These are phyloP conservation scores for Canariomyces notabilis DNA, from an alignment of 2,329 filamentous ascomycete genomes.

Conservation along the genomic window DNA sequence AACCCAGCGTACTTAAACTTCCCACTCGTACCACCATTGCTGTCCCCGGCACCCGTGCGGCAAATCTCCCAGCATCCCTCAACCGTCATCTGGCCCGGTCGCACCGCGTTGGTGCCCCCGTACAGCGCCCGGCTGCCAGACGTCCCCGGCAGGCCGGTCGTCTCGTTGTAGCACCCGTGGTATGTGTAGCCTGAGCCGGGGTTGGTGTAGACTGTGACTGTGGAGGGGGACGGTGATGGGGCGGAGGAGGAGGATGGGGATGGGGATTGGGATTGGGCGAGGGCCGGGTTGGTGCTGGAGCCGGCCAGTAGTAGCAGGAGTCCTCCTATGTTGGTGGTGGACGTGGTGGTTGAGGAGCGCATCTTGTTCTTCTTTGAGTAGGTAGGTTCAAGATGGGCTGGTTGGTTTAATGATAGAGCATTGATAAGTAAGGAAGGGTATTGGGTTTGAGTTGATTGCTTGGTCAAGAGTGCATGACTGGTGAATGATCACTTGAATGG, in stretches of 20 bases:
- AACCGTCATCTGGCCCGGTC: conserved; percentile 46
- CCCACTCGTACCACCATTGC: conserved; percentile 1
- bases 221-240: background rate
- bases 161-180: conserved; percentile 56
- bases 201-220: conserved; percentile 5
- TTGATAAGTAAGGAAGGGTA: too few relatives aligned
- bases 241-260: conserved; percentile 1
- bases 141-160: conserved; percentile 39
- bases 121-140: conserved; percentile 41
- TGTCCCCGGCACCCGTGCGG: conserved; percentile 34
- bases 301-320: background rate
- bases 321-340: too few relatives aligned
- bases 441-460: too few relatives aligned
- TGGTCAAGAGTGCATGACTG: background rate
- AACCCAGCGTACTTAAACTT: conserved; percentile 45
- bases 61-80: conserved; percentile 49
- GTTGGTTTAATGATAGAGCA: too few relatives aligned
- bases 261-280: background rate
- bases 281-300: background rate
- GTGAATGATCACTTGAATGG: background rate
- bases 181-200: conserved; percentile 38
- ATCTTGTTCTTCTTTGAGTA: too few relatives aligned
- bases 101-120: conserved; percentile 37
- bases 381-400: background rate
- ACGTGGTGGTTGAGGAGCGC: background rate